Conservation (phyloP, 2,329 filamentous ascomycete species). For the Rhexocercosporidium sp. region DNA sequence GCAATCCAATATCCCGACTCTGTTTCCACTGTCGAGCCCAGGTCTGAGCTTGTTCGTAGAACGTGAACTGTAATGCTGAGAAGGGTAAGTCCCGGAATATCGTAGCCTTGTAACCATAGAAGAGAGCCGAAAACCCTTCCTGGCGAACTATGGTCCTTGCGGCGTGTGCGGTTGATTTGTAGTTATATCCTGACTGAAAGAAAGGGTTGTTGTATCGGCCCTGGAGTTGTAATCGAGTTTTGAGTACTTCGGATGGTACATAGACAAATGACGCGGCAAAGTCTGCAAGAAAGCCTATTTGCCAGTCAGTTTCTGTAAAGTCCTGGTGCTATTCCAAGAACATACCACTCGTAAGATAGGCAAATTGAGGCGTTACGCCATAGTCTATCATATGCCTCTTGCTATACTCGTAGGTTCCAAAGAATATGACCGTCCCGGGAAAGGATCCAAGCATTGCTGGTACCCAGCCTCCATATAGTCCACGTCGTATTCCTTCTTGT, state of each 20-base stretch:
- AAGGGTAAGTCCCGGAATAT: constrained; percentile 94
- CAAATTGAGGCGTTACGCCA: constrained; percentile 80
- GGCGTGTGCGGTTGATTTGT: constrained; percentile 83
- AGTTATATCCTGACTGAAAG: constrained; percentile 96
- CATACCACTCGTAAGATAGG: constrained; percentile 84
- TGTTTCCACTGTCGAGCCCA: constrained; percentile 81
- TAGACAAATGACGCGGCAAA: constrained; percentile 91
- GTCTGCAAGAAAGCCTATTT: constrained; percentile 85
- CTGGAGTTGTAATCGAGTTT: constrained; percentile 95
- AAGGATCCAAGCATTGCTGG: constrained; percentile 93
- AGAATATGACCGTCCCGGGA: constrained; percentile 92
- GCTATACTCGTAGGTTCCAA: constrained; percentile 94
- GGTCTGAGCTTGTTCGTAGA: constrained; percentile 92
- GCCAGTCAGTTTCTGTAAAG: constrained; percentile 17
- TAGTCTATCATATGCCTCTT: constrained; percentile 87
- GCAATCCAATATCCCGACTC: constrained; percentile 82
- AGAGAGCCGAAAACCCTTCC: constrained; percentile 86
- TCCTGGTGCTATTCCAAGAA: constrained; percentile 11
- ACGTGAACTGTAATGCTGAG: constrained; percentile 95
- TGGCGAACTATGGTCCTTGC: constrained; percentile 80
- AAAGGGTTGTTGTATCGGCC: constrained; percentile 94
- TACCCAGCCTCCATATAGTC: constrained; percentile 91
- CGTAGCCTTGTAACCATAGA: constrained; percentile 96
- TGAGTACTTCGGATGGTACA: constrained; percentile 95
- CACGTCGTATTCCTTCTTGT: constrained; percentile 85